Percentiles rank a stretch among this genome's conserved stretches.
Conservation (phyloP, 805 yeast genomes). For the Wickerhamiella kurtzmanii region DNA sequence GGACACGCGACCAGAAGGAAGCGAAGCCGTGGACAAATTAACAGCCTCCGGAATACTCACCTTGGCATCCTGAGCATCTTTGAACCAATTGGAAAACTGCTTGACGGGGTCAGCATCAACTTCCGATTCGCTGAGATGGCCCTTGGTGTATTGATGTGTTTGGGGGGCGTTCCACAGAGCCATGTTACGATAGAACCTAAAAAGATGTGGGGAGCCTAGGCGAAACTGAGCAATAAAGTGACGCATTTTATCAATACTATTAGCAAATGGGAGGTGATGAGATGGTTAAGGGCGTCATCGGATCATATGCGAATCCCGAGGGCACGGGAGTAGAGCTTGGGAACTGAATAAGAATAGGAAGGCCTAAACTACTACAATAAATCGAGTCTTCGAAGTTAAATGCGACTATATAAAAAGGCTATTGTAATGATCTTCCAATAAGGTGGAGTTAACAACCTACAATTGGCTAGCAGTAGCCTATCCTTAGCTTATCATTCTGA, state of each 20-base stretch:
- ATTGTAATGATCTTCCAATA: too few species aligned
- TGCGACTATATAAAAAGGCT: too few species aligned
- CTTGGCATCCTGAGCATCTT: constrained; percentile 45
- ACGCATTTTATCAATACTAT: neutral
- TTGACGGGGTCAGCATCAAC: constrained; percentile 35
- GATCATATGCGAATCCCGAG: neutral
- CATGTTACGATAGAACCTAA: constrained; percentile 6
- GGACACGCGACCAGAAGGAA: constrained; percentile 85
- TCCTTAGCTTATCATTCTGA: too few species aligned
- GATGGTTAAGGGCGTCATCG: too few species aligned
- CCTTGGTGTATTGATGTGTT: constrained; percentile 17
- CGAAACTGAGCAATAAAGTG: neutral
- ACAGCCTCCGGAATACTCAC: constrained; percentile 68
- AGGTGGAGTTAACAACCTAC: too few species aligned
- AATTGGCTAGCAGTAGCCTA: too few species aligned
- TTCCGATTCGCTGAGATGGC: constrained; percentile 56
- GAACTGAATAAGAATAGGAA: too few species aligned
- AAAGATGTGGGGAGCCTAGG: neutral
- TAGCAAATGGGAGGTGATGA: neutral
- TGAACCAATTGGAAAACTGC: constrained; percentile 78
- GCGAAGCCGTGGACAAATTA: constrained; percentile 75
- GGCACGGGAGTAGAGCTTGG: neutral
- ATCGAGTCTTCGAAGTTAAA: too few species aligned
- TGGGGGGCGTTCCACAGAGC: constrained; percentile 13
- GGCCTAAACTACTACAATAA: too few species aligned